Base-by-base conservation (phyloP, 495 filamentous ascomycete genomes). In the Penicillium lagena region DNA sequence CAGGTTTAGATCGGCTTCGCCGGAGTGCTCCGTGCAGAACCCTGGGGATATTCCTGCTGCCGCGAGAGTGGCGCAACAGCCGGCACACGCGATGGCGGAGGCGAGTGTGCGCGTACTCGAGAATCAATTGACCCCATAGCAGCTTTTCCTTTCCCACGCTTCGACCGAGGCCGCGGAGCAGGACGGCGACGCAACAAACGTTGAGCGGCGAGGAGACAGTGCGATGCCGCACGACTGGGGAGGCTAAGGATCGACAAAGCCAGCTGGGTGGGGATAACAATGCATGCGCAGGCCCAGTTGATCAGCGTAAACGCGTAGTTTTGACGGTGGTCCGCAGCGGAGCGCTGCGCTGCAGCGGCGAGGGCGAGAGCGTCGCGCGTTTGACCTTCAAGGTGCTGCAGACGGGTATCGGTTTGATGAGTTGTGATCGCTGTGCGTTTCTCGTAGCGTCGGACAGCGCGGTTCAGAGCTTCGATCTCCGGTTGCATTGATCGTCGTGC, bases 371-470 rank as follows among this genome's bases (percentile, higher is more conserved):
- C 85, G 51, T 96, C 90, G 29, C 79, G 78, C 13, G 94, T 59
- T 34, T 85, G 76, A 0, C 64, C 56, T 45, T 95, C 83, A 12
- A 96, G 65, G 17, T 79, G 75, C 17, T 74, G 70, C 31, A 97
- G 75, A 12, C 86, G 79, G 12, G 76, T 74, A 37, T 97, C 89
- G 9, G 81, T 91, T 49, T 90, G 82, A 42, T 82, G 73, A 0
- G 81, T 67, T 13, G 85, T 76, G 2, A 90, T 62, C 0, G 83
- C 81, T 9, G 83, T 80, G 45, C 89, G 84, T 61, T 95, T 96
- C 68, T 98, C 93, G 51, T 96, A 96, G n/a, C 89, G 81, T 11
- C 93, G 78, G 28, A 97, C 84, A 0, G 93, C 93, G 13, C 93
- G 83, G 46, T 87, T 91, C 31, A 98, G 66, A 4, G 89, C 87